Conservation (phyloP, 148 eudicot species). For the Camellia japonica region DNA sequence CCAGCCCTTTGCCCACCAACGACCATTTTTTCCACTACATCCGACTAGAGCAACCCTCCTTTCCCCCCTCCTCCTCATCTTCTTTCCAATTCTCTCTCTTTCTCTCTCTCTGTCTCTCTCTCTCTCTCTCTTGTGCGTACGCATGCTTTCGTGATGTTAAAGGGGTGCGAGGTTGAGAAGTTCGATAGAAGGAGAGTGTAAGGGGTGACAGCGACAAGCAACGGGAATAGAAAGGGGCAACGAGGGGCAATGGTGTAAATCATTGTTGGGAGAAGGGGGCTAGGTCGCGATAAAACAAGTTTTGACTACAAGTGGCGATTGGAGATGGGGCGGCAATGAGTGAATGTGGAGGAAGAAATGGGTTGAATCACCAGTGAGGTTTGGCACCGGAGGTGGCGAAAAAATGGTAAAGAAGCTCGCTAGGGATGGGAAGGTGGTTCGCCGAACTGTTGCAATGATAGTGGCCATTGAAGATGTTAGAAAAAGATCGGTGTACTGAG, state of each 20-base stretch:
- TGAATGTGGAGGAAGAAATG: not conserved
- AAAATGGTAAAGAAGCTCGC: not conserved
- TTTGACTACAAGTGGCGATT: not conserved
- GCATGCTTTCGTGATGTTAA: not conserved
- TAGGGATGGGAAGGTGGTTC: not conserved
- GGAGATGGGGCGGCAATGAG: not conserved
- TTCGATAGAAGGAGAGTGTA: not conserved
- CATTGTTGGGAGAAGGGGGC: not conserved
- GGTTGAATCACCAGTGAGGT: not conserved
- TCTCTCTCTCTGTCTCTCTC: too few relatives aligned
- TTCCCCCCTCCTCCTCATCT: not conserved
- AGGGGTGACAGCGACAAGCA: not conserved
- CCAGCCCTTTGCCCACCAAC: not conserved
- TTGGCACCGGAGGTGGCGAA: not conserved
- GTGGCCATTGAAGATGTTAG: not conserved
- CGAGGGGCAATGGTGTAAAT: too few relatives aligned
- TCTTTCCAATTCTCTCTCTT: too few relatives aligned
- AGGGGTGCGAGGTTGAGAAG: not conserved
- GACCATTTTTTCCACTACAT: too few relatives aligned
- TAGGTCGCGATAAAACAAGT: not conserved
- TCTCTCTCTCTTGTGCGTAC: too few relatives aligned
- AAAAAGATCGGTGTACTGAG: not conserved
- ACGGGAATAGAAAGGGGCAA: not conserved
- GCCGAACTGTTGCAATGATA: not conserved
- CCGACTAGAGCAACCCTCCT: not conserved